These are phyloP conservation scores for Exophiala oligosperma DNA, from an alignment of 2,329 filamentous ascomycete species.

Conservation along the genomic window DNA sequence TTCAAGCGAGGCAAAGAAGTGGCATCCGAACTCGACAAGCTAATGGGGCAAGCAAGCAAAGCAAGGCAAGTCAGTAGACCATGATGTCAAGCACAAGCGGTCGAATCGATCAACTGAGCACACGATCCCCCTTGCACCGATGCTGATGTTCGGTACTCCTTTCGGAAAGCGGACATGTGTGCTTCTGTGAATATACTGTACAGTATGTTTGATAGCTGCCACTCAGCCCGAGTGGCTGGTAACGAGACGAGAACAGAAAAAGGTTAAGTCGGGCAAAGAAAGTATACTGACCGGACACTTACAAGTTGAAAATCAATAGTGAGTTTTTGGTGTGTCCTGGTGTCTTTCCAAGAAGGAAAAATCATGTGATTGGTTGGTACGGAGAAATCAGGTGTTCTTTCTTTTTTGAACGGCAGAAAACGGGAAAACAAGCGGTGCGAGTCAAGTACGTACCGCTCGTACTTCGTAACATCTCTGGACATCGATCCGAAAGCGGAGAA, in stretches of 20 bases:
- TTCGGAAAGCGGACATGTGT: too few species aligned
- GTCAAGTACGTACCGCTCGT: not conserved
- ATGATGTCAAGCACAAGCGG: not conserved
- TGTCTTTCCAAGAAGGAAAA: too few species aligned
- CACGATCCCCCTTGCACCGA: too few species aligned
- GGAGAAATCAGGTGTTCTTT: too few species aligned
- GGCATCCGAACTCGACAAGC: not conserved
- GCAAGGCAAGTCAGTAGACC: not conserved
- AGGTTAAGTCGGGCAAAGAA: not conserved
- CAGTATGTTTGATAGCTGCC: not conserved
- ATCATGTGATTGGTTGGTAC: too few species aligned
- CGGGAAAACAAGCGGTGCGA: not conserved
- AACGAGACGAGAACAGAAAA: not conserved
- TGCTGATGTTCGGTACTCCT: too few species aligned
- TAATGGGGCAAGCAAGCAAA: not conserved
- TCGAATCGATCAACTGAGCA: not conserved
- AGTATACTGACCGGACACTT: conserved; percentile 2
- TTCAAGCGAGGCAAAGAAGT: not conserved
- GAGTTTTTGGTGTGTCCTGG: not conserved
- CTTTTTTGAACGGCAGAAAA: not conserved
- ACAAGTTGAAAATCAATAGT: not conserved
- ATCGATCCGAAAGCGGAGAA: not conserved
- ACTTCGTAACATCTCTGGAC: too few species aligned
- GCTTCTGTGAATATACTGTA: too few species aligned
- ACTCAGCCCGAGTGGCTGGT: not conserved